Evolutionary conservation across 225 moss, liverwort and hornwort species (phyloP).

Genomic region (Sphagnum contortum): DNA sequence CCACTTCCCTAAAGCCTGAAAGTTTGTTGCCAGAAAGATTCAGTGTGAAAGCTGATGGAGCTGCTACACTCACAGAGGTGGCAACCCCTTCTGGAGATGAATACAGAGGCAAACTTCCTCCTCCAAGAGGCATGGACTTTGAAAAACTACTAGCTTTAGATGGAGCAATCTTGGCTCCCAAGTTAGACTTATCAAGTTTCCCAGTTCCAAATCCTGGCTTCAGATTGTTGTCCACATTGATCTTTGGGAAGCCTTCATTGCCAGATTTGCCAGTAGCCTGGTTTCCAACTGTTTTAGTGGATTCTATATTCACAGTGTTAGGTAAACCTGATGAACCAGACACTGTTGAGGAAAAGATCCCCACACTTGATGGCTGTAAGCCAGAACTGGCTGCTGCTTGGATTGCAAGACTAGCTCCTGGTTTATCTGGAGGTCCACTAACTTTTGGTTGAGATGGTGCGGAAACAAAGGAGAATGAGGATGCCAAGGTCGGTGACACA

Average conservation of each 20-base stretch:
- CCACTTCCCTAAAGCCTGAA: constrained; percentile 17
- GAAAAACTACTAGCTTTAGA: constrained; percentile 21
- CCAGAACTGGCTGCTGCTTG: constrained; percentile 21
- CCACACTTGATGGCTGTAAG: constrained; percentile 13
- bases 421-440: constrained; percentile 11
- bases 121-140: constrained; percentile 12
- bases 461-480: constrained; percentile 39
- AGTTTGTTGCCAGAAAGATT: constrained; percentile 17
- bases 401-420: constrained; percentile 22
- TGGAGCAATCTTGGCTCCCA: constrained; percentile 30
- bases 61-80: constrained; percentile 17
- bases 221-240: constrained; percentile 22
- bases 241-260: constrained; percentile 11
- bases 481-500: constrained; percentile 24
- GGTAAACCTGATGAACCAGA: constrained; percentile 8
- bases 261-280: constrained; percentile 10
- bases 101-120: constrained; percentile 11
- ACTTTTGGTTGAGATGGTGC: constrained; percentile 24
- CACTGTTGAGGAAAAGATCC: constrained; percentile 9
- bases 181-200: constrained; percentile 26
- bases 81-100: constrained; percentile 12
- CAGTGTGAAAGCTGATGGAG: constrained; percentile 17
- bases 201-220: constrained; percentile 16
- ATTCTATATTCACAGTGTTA: constrained; percentile 23
- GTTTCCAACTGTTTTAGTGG: constrained; percentile 20